These are phyloP conservation scores for Raffaelea arxii DNA, from an alignment of 2,329 filamentous ascomycete species.

Conservation along the genomic window DNA sequence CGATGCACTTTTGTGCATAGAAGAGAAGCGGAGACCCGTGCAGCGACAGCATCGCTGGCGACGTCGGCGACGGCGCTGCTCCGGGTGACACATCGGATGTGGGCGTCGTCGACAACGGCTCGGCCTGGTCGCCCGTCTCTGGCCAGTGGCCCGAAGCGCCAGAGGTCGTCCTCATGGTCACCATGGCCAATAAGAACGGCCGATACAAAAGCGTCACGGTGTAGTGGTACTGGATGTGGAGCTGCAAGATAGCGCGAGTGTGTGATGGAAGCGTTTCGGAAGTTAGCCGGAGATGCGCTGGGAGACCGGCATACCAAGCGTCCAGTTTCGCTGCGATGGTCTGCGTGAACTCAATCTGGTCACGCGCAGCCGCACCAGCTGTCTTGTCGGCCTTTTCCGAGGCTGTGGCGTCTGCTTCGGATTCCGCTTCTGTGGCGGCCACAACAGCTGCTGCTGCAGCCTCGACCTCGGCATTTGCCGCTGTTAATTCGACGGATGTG, in stretches of 20 bases:
- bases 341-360: conserved; percentile 7
- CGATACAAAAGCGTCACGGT: conserved; percentile 17
- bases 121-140: not conserved
- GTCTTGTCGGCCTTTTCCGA: not conserved
- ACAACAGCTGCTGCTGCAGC: not conserved
- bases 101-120: not conserved
- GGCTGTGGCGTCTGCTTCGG: not conserved
- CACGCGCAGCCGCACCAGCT: not conserved
- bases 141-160: not conserved
- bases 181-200: conserved; percentile 17
- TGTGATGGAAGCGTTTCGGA: conserved; percentile 11
- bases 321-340: conserved; percentile 7
- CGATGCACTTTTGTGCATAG: conserved; percentile 7
- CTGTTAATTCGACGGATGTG: not conserved
- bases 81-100: not conserved
- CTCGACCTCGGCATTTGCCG: not conserved
- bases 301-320: conserved; percentile 8
- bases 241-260: conserved; percentile 15
- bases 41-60: not conserved
- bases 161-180: conserved; percentile 1
- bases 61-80: not conserved
- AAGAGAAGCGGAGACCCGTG: not conserved
- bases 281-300: conserved; percentile 10
- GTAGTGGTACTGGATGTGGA: conserved; percentile 20
- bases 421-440: not conserved